A percentile compares a stretch with the other conserved stretches of the same genome.
These are phyloP conservation scores for Blumeriella jaapii DNA, from an alignment of 2,329 filamentous ascomycete genomes.

Conservation along the genomic window DNA sequence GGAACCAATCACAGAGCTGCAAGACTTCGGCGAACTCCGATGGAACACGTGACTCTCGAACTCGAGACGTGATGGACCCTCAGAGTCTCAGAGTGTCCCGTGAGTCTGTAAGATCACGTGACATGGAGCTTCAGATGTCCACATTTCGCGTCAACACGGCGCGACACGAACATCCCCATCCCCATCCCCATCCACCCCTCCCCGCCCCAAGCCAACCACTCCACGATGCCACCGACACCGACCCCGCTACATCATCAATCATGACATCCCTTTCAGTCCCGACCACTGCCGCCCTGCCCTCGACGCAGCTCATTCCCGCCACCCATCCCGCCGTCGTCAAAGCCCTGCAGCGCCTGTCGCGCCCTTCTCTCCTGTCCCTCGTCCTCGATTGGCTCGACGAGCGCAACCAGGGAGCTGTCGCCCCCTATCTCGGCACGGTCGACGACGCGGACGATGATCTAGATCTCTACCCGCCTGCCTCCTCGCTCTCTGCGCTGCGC, in stretches of 20 bases:
- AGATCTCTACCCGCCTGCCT: slow-evolving; percentile 58
- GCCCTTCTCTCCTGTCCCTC: slow-evolving; percentile 59
- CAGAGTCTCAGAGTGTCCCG: no score
- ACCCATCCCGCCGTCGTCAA: slow-evolving; percentile 54
- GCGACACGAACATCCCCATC: no score
- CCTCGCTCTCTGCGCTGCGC: slow-evolving; percentile 53
- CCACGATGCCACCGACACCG: neutral
- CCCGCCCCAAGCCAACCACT: no score
- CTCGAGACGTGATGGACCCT: no score
- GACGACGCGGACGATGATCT: slow-evolving; percentile 45
- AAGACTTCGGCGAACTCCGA: no score
- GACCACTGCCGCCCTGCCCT: slow-evolving; percentile 59
- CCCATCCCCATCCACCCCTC: no score
- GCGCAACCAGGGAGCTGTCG: slow-evolving; percentile 45
- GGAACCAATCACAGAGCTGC: no score
- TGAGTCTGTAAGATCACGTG: no score
- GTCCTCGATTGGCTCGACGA: slow-evolving; percentile 69
- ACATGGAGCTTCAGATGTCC: no score
- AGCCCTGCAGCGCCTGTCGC: slow-evolving; percentile 57
- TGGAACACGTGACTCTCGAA: no score
- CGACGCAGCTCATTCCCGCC: slow-evolving; percentile 55
- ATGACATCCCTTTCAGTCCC: slow-evolving; percentile 46
- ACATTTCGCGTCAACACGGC: no score
- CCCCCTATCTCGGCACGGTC: slow-evolving; percentile 38
- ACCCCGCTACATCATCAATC: no score